These are phyloP conservation scores for Saccharomycopsis schoenii DNA, from an alignment of 805 yeast species.

Conservation along the genomic window DNA sequence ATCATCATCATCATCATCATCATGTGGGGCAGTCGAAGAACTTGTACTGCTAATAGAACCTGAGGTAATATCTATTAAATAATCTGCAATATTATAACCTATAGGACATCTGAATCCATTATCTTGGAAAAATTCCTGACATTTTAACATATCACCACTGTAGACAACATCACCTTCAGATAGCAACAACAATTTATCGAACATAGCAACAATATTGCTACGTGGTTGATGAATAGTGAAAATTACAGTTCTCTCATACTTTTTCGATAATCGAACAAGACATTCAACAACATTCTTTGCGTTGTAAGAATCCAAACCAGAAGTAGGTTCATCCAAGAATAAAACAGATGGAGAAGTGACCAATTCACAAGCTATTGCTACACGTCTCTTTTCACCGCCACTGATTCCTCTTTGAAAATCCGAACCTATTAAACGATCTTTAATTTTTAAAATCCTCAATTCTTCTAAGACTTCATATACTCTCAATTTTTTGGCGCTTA, in stretches of 20 bases:
- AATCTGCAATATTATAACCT: constrained; percentile 92
- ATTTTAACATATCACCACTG: constrained; percentile 73
- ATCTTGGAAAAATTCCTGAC: constrained; percentile 63
- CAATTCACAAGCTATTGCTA: constrained; percentile 86
- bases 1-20: constrained; percentile 22
- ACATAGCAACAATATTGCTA: constrained; percentile 85
- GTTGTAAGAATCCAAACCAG: constrained; percentile 90
- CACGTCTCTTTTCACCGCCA: constrained; percentile 88
- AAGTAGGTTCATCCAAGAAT: constrained; percentile 87
- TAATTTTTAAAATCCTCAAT: constrained; percentile 71
- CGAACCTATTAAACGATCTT: constrained; percentile 80
- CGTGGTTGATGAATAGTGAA: constrained; percentile 97
- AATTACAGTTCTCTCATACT: constrained; percentile 76
- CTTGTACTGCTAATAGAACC: constrained; percentile 28
- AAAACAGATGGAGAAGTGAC: constrained; percentile 81
- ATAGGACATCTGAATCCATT: constrained; percentile 77
- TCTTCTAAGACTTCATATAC: constrained; percentile 82
- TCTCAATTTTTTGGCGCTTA: constrained; percentile 59
- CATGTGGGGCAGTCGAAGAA: constrained; percentile 7
- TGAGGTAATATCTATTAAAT: constrained; percentile 81
- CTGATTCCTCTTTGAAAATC: constrained; percentile 87
- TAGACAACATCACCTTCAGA: constrained; percentile 81
- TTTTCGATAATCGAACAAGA: constrained; percentile 67
- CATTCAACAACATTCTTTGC: constrained; percentile 87
- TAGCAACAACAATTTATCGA: constrained; percentile 71